Evolutionary conservation across 108 stramenopile genomes (phyloP).

Genomic region (Fragilariopsis cylindrus): DNA sequence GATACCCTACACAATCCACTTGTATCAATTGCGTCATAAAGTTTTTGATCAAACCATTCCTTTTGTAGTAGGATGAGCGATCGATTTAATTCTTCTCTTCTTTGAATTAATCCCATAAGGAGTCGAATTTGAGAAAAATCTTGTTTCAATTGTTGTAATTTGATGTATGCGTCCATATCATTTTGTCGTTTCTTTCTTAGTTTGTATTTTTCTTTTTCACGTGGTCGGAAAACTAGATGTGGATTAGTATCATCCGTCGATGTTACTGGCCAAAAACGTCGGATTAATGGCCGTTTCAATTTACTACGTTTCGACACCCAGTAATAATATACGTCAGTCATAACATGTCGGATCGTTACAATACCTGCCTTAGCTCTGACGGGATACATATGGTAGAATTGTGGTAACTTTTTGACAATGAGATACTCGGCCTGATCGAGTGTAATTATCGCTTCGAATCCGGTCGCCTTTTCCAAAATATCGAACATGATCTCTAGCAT

Average conservation of each 20-base stretch:
- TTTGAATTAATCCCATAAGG: constrained; percentile 58
- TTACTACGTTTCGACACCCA: constrained; percentile 91
- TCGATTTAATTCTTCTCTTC: constrained; percentile 70
- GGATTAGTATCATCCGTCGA: constrained; percentile 90
- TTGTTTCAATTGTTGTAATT: constrained; percentile 75
- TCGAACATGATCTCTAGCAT: constrained; percentile 80
- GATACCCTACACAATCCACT: constrained; percentile 54
- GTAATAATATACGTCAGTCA: constrained; percentile 77
- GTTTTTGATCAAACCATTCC: constrained; percentile 67
- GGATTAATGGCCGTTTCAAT: constrained; percentile 84
- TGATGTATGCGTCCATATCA: constrained; percentile 89
- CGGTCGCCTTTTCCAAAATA: constrained; percentile 81
- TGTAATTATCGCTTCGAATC: constrained; percentile 75
- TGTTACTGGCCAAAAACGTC: constrained; percentile 92
- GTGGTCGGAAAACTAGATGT: constrained; percentile 91
- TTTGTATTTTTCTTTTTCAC: constrained; percentile 96
- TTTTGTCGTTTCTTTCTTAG: constrained; percentile 91
- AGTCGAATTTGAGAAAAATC: constrained; percentile 79
- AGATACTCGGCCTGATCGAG: constrained; percentile 64
- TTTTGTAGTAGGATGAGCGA: constrained; percentile 51
- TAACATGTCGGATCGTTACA: constrained; percentile 53
- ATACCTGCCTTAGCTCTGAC: constrained; percentile 35
- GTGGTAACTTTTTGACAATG: constrained; percentile 57
- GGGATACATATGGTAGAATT: constrained; percentile 61
- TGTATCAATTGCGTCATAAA: constrained; percentile 70